Conservation (phyloP, 805 yeast species). For the Metschnikowia cubensis region DNA sequence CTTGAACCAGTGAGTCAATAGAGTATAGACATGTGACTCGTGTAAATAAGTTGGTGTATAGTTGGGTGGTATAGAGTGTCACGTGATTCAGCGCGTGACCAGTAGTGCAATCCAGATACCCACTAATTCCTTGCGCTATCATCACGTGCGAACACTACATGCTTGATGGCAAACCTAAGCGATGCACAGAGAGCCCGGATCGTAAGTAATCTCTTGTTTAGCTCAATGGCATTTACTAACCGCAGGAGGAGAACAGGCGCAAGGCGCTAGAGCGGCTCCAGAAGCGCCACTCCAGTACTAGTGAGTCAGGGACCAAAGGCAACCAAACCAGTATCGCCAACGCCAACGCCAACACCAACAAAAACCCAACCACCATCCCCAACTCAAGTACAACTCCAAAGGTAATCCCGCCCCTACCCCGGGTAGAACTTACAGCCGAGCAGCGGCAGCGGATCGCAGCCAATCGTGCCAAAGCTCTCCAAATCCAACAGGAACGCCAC, state of each 20-base stretch:
- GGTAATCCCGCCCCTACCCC: constrained; percentile 18
- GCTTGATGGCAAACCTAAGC: constrained; percentile 18
- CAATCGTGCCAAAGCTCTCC: constrained; percentile 53
- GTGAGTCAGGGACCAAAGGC: not conserved
- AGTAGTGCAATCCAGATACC: too few species aligned
- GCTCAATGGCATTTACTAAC: constrained; percentile 11
- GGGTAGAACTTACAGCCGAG: constrained; percentile 41
- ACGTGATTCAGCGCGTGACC: too few species aligned
- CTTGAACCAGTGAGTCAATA: constrained; percentile 28
- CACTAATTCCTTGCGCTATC: not conserved
- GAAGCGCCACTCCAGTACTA: not conserved
- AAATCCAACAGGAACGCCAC: constrained; percentile 33
- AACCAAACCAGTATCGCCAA: constrained; percentile 2
- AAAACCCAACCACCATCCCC: not conserved
- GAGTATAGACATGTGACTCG: not conserved
- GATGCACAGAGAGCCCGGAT: constrained; percentile 34
- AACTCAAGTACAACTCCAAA: not conserved
- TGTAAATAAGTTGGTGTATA: too few species aligned
- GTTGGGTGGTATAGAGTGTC: too few species aligned
- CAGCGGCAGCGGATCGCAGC: constrained; percentile 47
- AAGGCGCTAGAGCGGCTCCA: constrained; percentile 58
- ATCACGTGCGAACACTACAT: not conserved
- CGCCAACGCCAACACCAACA: not conserved
- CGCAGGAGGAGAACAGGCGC: constrained; percentile 59
- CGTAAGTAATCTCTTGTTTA: constrained; percentile 24